Conservation (phyloP, 176 grass and related monocot species). For the Hsuehochloa calcarea region DNA sequence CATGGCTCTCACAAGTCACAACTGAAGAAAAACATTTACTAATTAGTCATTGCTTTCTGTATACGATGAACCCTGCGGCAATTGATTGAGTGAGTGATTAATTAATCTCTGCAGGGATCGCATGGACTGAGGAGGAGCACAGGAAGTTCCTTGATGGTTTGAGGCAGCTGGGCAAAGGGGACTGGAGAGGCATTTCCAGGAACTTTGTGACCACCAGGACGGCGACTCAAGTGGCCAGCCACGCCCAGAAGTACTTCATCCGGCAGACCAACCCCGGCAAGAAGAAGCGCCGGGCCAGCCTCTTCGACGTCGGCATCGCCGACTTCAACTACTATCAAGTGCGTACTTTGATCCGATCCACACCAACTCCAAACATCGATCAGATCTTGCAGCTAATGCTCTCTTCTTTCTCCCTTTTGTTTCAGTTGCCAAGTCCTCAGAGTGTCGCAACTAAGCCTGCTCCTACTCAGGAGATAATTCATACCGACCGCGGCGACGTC, state of each 20-base stretch:
- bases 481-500: conserved; percentile 46
- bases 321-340: conserved; percentile 19
- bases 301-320: conserved; percentile 64
- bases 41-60: not conserved
- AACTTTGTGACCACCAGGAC: conserved; percentile 82
- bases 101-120: conserved; percentile 47
- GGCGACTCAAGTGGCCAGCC: conserved; percentile 93
- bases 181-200: conserved; percentile 95
- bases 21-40: not conserved
- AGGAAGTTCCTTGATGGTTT: conserved; percentile 75
- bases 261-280: conserved; percentile 75
- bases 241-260: conserved; percentile 96
- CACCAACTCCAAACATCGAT: not conserved
- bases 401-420: not conserved
- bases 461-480: conserved; percentile 41
- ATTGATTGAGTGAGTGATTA: not conserved
- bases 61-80: not conserved
- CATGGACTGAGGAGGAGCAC: conserved; percentile 98
- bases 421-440: conserved; percentile 36
- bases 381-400: conserved; percentile 18
- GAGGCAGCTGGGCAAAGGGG: conserved; percentile 73
- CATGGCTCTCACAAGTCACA: not conserved
- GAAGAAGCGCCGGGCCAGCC: conserved; percentile 91
- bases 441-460: conserved; percentile 24
- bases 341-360: not conserved